Base-by-base conservation (phyloP, 768 basidiomycete species). In the Tubosaeta sp. region DNA sequence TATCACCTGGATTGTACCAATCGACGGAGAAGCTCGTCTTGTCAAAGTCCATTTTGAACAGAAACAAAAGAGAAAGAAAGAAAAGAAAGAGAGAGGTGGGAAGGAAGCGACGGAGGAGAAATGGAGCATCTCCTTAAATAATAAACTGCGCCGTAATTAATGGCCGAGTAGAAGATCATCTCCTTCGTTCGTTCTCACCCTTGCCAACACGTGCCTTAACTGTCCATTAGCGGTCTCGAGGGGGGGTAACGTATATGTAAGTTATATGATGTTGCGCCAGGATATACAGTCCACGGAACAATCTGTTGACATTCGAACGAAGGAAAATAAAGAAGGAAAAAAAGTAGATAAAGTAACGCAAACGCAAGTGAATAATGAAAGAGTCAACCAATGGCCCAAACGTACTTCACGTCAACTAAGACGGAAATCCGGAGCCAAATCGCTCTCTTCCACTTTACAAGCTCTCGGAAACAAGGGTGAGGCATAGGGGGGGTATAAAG, bases 371-470 rank as follows among this genome's bases (percentile, higher is more conserved):
- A 74, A 77, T 77, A 78, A 78, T 76, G 70, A 77, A 70, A 60
- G 67, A 66, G 71, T 74, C 80, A 83, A 82, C 79, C 79, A 82
- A 82, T 74, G 82, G 79, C 82, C 79, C 79, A 33, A 79, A 54
- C 54, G 59, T 59, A 58, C 57, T 55, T 59, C 63, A 57, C 61
- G 57, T 56, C 32, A 46, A 51, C 19, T 17, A 44, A 54, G 60
- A 62, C 50, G 37, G 48, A 64, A 72, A 71, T 72, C 75, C 69
- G 68, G 66, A 71, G 71, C 76, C 76, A 71, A 71, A 70, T 61
- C 65, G 67, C 65, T 70, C 74, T 73, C 76, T 72, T 76, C 74
- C 63, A 52, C 65, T 64, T 22, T 22, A 22, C 22, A 22, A 22
- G 22, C 22, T 22, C 22, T 59, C 52, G 54, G 41, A 43, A 38